A percentile compares a stretch with the other conserved stretches of the same genome.
These are phyloP conservation scores for Pestalotiopsis sp. DNA, from an alignment of 2,329 filamentous ascomycete species.

Conservation along the genomic window DNA sequence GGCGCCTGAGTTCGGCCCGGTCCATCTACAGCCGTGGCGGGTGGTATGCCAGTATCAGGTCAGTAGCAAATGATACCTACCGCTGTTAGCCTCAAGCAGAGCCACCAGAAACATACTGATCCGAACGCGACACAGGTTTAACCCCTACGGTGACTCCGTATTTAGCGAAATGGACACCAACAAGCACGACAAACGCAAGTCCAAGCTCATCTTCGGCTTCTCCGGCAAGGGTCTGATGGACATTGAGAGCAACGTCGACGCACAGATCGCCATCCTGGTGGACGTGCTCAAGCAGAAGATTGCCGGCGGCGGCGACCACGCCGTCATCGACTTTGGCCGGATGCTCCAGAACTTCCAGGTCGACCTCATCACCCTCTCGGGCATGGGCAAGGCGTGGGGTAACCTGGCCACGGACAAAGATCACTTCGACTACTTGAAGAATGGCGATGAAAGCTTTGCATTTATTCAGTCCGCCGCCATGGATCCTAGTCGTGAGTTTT, in stretches of 20 bases:
- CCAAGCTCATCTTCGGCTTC: conserved; percentile 11
- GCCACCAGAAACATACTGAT: background rate
- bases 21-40: conserved; percentile 1
- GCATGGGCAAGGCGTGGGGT: conserved; percentile 27
- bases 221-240: conserved; percentile 10
- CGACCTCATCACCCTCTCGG: conserved; percentile 26
- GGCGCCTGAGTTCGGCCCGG: conserved; percentile 11
- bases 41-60: conserved; percentile 5
- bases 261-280: conserved; percentile 23
- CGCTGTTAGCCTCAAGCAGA: background rate
- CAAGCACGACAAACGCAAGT: conserved; percentile 10
- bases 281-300: conserved; percentile 20
- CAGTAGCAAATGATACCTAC: background rate
- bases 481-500: conserved; percentile 22
- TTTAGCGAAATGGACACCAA: conserved; percentile 9
- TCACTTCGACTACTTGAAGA: conserved; percentile 26
- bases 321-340: conserved; percentile 24
- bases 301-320: background rate
- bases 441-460: conserved; percentile 21
- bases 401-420: conserved; percentile 26
- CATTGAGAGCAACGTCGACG: conserved; percentile 22
- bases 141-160: conserved; percentile 9
- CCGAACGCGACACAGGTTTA: background rate
- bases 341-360: conserved; percentile 28
- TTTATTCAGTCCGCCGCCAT: conserved; percentile 25